Evolutionary conservation across 176 grass and related monocot genomes (phyloP).

Genomic region (Carex kokanica): DNA sequence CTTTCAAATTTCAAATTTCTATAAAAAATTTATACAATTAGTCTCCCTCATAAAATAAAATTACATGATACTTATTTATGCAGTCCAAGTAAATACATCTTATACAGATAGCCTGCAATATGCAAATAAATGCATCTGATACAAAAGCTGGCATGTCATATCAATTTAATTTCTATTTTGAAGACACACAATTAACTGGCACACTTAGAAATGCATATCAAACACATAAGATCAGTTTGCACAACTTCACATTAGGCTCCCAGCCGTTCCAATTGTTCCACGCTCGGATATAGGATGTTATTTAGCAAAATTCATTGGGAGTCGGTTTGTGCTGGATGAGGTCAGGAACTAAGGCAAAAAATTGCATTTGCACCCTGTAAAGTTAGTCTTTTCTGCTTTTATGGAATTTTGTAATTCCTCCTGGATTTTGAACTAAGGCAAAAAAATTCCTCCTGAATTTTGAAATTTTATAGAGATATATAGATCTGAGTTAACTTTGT

Average conservation of each 20-base stretch:
- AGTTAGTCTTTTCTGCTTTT: background rate
- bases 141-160: background rate
- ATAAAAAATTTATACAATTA: too few species aligned
- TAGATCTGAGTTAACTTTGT: too few species aligned
- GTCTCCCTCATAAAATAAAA: too few species aligned
- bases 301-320: background rate
- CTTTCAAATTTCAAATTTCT: too few species aligned
- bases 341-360: background rate
- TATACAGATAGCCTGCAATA: background rate
- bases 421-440: too few species aligned
- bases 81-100: background rate
- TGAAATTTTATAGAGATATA: too few species aligned
- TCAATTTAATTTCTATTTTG: background rate
- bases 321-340: background rate
- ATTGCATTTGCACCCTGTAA: background rate
- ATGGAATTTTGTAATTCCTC: too few species aligned
- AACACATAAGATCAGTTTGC: background rate
- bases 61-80: too few species aligned
- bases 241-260: background rate
- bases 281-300: background rate
- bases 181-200: background rate
- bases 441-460: too few species aligned
- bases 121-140: background rate
- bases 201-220: background rate
- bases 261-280: background rate